Evolutionary conservation across 306 rosid genomes (phyloP).

Genomic region (Glycine latifolia): DNA sequence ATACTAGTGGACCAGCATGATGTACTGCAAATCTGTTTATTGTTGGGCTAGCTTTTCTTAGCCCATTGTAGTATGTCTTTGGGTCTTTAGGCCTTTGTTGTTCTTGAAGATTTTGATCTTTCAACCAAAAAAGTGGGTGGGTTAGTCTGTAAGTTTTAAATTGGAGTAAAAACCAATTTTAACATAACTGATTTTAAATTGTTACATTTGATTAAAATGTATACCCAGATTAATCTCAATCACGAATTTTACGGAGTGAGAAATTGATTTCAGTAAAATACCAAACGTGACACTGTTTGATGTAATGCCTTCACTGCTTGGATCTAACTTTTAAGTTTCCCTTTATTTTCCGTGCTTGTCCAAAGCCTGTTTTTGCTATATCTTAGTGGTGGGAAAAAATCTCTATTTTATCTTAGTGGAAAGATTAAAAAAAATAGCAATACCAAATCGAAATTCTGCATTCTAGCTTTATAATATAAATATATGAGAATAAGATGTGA

Average conservation of each 20-base stretch:
- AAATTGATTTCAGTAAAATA: background rate
- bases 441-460: constrained; percentile 11
- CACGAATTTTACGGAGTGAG: background rate
- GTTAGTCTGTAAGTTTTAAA: no score
- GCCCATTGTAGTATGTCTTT: no score
- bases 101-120: no score
- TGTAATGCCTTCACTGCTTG: background rate
- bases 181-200: no score
- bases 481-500: background rate
- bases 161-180: no score
- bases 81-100: no score
- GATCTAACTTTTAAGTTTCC: background rate
- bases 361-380: background rate
- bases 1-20: no score
- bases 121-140: no score
- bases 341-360: background rate
- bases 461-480: constrained; percentile 1
- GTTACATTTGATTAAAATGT: no score
- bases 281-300: background rate
- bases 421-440: background rate
- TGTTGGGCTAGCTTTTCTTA: no score
- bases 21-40: no score
- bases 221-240: background rate
- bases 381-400: background rate
- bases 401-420: background rate